Percentiles rank a stretch among this genome's conserved stretches.
These are phyloP conservation scores for Talaromyces piceae DNA, from an alignment of 2,329 filamentous ascomycete genomes.

Conservation along the genomic window DNA sequence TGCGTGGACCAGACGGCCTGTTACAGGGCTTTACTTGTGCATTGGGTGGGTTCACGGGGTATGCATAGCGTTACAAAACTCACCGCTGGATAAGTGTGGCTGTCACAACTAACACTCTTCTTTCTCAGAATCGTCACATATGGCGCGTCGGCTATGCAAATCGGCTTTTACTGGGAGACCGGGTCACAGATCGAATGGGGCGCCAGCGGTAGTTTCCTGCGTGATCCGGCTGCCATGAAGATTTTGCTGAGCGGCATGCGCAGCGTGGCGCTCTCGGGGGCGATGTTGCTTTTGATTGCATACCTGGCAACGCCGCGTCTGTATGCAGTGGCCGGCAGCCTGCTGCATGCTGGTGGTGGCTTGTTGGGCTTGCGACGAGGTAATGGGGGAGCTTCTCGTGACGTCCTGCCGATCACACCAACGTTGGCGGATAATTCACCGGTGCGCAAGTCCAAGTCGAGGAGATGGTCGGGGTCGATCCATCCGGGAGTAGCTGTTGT, in stretches of 20 bases:
- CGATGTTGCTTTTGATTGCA: conserved; percentile 20
- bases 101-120: conserved; percentile 5
- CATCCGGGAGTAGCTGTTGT: neutral
- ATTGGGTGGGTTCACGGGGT: conserved; percentile 24
- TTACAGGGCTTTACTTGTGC: conserved; percentile 20
- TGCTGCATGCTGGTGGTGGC: neutral
- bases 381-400: neutral
- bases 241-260: conserved; percentile 29
- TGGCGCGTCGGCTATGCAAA: conserved; percentile 27
- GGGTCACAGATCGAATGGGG: conserved; percentile 35
- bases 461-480: neutral
- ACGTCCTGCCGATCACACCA: neutral
- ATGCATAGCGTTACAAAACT: neutral
- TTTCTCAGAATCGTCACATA: conserved; percentile 22
- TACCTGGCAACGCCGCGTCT: conserved; percentile 23
- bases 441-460: neutral
- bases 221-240: conserved; percentile 30
- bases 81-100: no score
- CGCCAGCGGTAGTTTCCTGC: conserved; percentile 27
- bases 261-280: conserved; percentile 20
- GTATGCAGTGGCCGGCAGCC: conserved; percentile 14
- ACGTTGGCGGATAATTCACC: neutral
- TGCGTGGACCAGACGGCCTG: conserved; percentile 18
- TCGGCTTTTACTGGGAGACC: conserved; percentile 35
- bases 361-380: neutral